phyloP scores from a whole-genome alignment of 164 flowering plant species.

The Vitis riparia region DNA sequence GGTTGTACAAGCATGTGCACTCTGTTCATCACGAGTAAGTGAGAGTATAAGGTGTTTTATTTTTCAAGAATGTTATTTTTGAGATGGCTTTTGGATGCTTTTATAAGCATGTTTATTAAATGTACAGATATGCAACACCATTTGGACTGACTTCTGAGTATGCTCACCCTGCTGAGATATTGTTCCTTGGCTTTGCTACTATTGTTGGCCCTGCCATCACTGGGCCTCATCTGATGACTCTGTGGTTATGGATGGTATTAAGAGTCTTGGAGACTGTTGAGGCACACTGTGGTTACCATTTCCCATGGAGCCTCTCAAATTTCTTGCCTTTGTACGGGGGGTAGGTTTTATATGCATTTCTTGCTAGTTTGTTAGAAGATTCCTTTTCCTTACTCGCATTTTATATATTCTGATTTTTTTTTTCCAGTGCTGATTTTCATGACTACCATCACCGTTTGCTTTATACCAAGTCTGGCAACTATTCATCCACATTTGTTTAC shows the following conservation, averaged over 20 bases:
- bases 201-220: conserved; percentile 96
- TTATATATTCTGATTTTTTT: conserved; percentile 2
- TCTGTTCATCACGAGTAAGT: conserved; percentile 99
- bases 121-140: conserved; percentile 89
- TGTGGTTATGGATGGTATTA: conserved; percentile 95
- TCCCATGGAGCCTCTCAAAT: conserved; percentile 96
- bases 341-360: conserved; percentile 38
- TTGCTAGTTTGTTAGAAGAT: not conserved
- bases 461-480: conserved; percentile 95
- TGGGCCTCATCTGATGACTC: conserved; percentile 91
- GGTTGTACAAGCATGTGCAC: conserved; percentile 98
- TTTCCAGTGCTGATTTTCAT: conserved; percentile 90
- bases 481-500: conserved; percentile 90
- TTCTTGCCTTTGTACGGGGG: conserved; percentile 91
- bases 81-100: not conserved
- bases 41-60: not conserved
- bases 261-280: conserved; percentile 98
- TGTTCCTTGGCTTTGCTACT: conserved; percentile 98
- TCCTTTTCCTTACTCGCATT: not conserved
- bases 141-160: conserved; percentile 98
- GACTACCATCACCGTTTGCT: conserved; percentile 98
- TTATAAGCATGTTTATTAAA: conserved; percentile 1
- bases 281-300: conserved; percentile 98
- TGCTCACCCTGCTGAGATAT: conserved; percentile 98
- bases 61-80: not conserved